These are phyloP conservation scores for Blepharisma stoltei DNA, from an alignment of 73 alveolate species.

Conservation along the genomic window DNA sequence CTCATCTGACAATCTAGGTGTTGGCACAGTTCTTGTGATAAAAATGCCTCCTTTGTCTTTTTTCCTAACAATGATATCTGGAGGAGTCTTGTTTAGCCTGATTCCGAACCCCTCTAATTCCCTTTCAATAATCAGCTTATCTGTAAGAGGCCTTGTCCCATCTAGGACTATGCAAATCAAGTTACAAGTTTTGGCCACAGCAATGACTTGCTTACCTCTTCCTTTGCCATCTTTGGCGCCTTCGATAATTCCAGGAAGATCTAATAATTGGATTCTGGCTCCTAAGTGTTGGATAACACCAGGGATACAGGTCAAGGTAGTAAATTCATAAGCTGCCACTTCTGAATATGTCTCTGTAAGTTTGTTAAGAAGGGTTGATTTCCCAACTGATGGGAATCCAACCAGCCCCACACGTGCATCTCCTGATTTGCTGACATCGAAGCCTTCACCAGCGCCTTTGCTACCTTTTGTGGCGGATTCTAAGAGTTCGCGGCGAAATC, in stretches of 20 bases:
- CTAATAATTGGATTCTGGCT: conserved; percentile 95
- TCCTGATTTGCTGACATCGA: conserved; percentile 98
- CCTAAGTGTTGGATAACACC: conserved; percentile 92
- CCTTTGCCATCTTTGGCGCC: conserved; percentile 99
- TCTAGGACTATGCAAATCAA: conserved; percentile 96
- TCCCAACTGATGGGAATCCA: conserved; percentile 99
- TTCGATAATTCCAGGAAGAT: conserved; percentile 99
- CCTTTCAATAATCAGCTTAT: conserved; percentile 93
- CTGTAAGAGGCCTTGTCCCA: conserved; percentile 95
- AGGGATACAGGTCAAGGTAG: conserved; percentile 99
- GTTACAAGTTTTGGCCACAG: conserved; percentile 97
- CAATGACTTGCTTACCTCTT: conserved; percentile 96
- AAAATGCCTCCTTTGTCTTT: conserved; percentile 93
- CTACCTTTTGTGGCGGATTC: conserved; percentile 87
- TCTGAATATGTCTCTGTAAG: conserved; percentile 87
- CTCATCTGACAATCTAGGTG: conserved; percentile 82
- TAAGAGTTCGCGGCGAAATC: conserved; percentile 86
- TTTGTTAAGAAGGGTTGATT: conserved; percentile 82
- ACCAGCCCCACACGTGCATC: conserved; percentile 99
- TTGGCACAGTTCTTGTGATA: conserved; percentile 67
- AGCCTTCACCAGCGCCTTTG: conserved; percentile 94
- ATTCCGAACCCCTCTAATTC: conserved; percentile 99
- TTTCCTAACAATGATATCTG: conserved; percentile 86
- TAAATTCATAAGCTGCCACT: conserved; percentile 98
- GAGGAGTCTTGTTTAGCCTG: conserved; percentile 90